These are phyloP conservation scores for Zalaria obscura DNA, from an alignment of 2,329 filamentous ascomycete species.

Conservation along the genomic window DNA sequence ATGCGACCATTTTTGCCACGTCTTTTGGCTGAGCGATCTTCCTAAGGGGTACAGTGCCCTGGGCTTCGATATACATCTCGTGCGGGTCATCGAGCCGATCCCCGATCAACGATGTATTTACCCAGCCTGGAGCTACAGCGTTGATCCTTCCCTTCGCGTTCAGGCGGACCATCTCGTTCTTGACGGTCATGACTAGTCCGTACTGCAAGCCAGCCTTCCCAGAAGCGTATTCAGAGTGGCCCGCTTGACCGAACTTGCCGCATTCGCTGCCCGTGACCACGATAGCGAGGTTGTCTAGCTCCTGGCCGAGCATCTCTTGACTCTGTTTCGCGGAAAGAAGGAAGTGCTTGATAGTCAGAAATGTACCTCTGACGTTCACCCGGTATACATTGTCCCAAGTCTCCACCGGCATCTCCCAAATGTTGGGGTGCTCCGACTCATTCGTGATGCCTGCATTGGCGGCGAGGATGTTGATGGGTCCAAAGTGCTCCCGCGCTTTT, in stretches of 20 bases:
- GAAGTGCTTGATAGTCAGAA: conserved; percentile 43
- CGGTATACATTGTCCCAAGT: conserved; percentile 38
- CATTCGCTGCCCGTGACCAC: conserved; percentile 40
- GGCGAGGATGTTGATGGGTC: conserved; percentile 37
- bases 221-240: conserved; percentile 36
- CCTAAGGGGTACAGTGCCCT: conserved; percentile 33
- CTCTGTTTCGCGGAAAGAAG: conserved; percentile 25
- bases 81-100: conserved; percentile 34
- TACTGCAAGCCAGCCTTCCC: conserved; percentile 39
- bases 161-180: conserved; percentile 40
- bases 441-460: conserved; percentile 40
- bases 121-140: conserved; percentile 35
- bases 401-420: conserved; percentile 39
- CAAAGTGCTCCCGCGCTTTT: conserved; percentile 29
- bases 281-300: conserved; percentile 36
- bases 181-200: conserved; percentile 36
- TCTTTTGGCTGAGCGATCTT: conserved; percentile 35
- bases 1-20: conserved; percentile 34
- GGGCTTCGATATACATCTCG: conserved; percentile 35
- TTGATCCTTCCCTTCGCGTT: conserved; percentile 39
- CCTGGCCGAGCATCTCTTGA: conserved; percentile 21
- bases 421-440: conserved; percentile 31
- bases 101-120: conserved; percentile 33
- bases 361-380: conserved; percentile 37
- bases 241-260: conserved; percentile 36